A percentile compares a stretch with the other conserved stretches of the same genome.
Conservation (phyloP, 495 filamentous ascomycete species). For the Xanthoparmelia taractica region DNA sequence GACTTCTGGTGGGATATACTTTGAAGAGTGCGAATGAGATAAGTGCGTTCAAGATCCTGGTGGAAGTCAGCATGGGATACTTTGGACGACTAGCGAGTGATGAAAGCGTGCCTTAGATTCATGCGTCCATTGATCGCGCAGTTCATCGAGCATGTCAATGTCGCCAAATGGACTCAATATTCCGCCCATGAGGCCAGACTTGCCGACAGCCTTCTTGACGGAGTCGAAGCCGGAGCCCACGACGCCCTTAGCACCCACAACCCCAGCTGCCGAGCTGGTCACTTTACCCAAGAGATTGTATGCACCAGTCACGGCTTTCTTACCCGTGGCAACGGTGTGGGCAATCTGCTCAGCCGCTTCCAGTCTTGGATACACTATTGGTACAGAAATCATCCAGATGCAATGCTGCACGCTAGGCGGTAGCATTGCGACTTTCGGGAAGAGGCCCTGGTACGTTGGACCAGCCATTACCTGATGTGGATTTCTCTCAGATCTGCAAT, state of each 20-base stretch:
- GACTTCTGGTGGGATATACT: conserved; percentile 89
- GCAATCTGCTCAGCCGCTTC: conserved; percentile 86
- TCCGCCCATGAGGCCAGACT: conserved; percentile 86
- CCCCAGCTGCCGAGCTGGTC: conserved; percentile 84
- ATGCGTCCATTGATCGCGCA: conserved; percentile 96
- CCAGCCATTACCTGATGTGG: conserved; percentile 89
- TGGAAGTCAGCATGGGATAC: not conserved
- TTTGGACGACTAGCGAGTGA: conserved; percentile 4
- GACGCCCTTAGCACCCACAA: conserved; percentile 87
- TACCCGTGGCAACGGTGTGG: conserved; percentile 85
- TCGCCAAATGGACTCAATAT: conserved; percentile 97
- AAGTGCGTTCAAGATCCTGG: conserved; percentile 88
- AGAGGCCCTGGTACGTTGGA: conserved; percentile 92
- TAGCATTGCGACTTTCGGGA: conserved; percentile 90
- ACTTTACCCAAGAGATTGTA: conserved; percentile 95
- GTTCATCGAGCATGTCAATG: conserved; percentile 85
- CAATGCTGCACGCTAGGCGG: conserved; percentile 91
- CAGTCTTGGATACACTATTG: conserved; percentile 81
- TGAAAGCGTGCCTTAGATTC: conserved; percentile 64
- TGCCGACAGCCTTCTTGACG: conserved; percentile 93
- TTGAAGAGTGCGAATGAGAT: conserved; percentile 90
- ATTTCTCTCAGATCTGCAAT: conserved; percentile 85
- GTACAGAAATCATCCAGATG: conserved; percentile 88
- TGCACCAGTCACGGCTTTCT: conserved; percentile 88
- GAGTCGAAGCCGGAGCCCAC: conserved; percentile 86